Evolutionary conservation across 228 moss, liverwort and hornwort species (phyloP).

Genomic region (Sphagnum magellanicum): DNA sequence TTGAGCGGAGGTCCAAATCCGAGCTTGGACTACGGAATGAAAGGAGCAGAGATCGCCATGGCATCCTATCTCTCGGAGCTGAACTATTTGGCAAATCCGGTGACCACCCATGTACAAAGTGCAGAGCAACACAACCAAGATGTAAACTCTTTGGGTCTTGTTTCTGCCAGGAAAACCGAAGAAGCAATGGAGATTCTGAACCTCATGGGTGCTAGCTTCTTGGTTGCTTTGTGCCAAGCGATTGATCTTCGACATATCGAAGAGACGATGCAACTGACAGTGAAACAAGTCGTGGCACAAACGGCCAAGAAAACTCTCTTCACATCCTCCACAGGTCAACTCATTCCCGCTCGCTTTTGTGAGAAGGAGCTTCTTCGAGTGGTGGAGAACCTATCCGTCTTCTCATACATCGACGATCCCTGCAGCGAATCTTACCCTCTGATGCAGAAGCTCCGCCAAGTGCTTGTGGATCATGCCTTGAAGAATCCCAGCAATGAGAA

Average conservation of each 20-base stretch:
- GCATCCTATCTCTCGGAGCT: conserved; percentile 13
- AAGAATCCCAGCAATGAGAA: neutral
- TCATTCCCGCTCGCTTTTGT: neutral
- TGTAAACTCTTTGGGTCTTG: conserved; percentile 3
- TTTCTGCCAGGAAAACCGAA: conserved; percentile 7
- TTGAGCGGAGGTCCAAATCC: conserved; percentile 15
- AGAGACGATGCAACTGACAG: neutral
- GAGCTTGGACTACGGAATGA: conserved; percentile 13
- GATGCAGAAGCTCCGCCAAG: conserved; percentile 5
- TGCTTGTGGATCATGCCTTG: neutral
- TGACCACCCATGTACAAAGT: conserved; percentile 10
- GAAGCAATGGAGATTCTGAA: conserved; percentile 2
- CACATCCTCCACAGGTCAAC: neutral
- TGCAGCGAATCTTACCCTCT: neutral
- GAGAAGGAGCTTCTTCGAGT: neutral
- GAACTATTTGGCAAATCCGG: conserved; percentile 13
- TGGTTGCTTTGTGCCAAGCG: conserved; percentile 2
- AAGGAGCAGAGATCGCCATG: conserved; percentile 17
- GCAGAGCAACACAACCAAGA: conserved; percentile 11
- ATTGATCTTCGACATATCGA: conserved; percentile 1
- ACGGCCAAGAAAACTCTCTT: neutral
- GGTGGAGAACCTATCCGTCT: neutral
- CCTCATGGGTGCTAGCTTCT: neutral
- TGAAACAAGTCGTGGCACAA: neutral
- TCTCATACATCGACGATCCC: neutral